Evolutionary conservation across 2,329 filamentous ascomycete species (phyloP), one percentile per base, ranked within the genome.

Genomic region (Trichoderma lentiforme): DNA sequence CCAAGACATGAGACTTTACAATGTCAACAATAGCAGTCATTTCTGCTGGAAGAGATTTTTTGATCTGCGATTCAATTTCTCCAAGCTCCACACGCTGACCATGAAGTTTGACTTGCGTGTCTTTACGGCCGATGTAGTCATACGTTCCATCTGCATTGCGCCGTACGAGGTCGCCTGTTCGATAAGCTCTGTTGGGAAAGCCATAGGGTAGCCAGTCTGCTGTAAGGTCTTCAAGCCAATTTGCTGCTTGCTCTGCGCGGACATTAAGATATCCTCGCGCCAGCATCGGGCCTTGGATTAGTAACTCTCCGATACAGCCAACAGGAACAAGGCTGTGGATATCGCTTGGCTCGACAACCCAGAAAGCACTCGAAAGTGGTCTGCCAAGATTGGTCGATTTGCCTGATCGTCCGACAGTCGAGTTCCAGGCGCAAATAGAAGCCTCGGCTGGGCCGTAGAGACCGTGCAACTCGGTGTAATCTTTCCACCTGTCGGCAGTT

Each of bases 221-320:
- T 28, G 26, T 11, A 34, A 66, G 36, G 24, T 72, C 43, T n/a
- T 68, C 32, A 5, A 73, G n/a, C 72, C 72, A 73, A 21, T 62
- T 58, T 24, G 65, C 65, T 14, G 60, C 21, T 18, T 43, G 53
- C 30, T 70, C 28, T 15, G 14, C 36, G n/a, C 32, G 5, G 47
- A 65, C 67, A 21, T 65, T 64, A 11, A 74, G 65, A 60, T 74
- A 74, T n/a, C 74, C 74, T 4, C 74, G 64, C 3, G 76, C 74
- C n/a, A 77, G 71, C 5, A 74, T 72, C 6, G 73, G 72, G 5
- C 74, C 74, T 34, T 76, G 74, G 30, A 77, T 73, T 3, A 76
- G 58, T 0, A 76, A 67, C 62, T 77, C 76, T 3, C 75, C 76
- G 3, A 75, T 36, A 12, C 67, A 67, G n/a, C 73, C 70, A 69